Evolutionary conservation across 2,329 filamentous ascomycete genomes (phyloP), one percentile per base, ranked within the genome.

Genomic region (Colletotrichum orbiculare): DNA sequence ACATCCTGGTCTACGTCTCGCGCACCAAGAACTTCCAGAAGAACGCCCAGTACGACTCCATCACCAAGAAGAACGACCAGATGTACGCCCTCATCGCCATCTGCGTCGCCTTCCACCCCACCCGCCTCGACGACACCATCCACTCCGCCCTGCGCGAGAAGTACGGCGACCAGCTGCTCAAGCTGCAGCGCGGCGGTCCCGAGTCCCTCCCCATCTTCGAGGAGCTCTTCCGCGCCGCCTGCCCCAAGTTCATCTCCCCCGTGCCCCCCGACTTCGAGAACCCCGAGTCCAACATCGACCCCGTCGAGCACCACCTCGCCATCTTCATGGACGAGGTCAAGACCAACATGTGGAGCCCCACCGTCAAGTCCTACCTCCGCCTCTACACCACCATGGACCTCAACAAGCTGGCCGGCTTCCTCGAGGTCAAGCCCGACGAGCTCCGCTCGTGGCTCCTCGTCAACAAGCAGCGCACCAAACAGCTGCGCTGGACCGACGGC

Each of bases 11-110:
- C 82, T 99, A 98, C 83, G 94, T 99, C 71, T 97, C 94, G 72
- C 88, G 96, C 75, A 99, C 96, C 77, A 99, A 99, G 92, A 98
- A 98, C 87, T 98, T 98, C 89, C 96, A 99, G 83, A 99, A 98
- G 90, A 97, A 94, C 79, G 91, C 92, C 35, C 92, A 97, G 83
- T 98, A 97, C 84, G 96, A 99, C 81, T 96, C 93, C 69, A 97
- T 98, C 81, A 94, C 93, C 75, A 99, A 99, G 91, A 98, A 98
- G 90, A 98, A 97, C 81, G 96, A 99, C 81, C 96, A 99, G 86
- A 98, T 99, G 95, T 97, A 97, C 80, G 96, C 96, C 43, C 88
- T 99, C 71, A 96, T 99, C 73, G 95, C 96, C 80, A 98, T 99
- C 83, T 99, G 96, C 81, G 94, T 98, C 63, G 94, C 96, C 70